Conservation (phyloP, 176 grass and related monocot genomes). For the Aegilops bicornis region DNA sequence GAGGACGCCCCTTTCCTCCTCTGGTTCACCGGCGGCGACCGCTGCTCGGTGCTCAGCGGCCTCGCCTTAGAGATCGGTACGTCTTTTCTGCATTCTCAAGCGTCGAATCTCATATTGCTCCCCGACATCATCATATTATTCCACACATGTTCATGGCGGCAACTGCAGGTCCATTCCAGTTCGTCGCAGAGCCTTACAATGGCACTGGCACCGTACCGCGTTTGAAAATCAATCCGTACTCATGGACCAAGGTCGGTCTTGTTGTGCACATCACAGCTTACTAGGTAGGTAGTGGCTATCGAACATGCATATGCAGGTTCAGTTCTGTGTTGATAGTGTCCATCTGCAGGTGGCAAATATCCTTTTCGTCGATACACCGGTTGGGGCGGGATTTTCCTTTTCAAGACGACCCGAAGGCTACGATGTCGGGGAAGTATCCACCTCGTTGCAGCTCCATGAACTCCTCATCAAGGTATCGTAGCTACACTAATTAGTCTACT, state of each 20-base stretch:
- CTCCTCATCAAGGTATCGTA: conserved; percentile 48
- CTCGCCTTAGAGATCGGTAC: conserved; percentile 64
- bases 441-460: conserved; percentile 29
- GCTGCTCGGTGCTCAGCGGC: conserved; percentile 51
- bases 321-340: neutral
- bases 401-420: conserved; percentile 51
- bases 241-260: conserved; percentile 55
- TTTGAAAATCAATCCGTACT: conserved; percentile 40
- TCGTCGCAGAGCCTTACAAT: conserved; percentile 38
- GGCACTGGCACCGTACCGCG: conserved; percentile 43
- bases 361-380: conserved; percentile 73
- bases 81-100: neutral
- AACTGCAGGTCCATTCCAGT: conserved; percentile 23
- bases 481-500: neutral
- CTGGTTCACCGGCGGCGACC: conserved; percentile 57
- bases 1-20: conserved; percentile 36
- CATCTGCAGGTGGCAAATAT: conserved; percentile 46
- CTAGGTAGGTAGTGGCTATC: neutral
- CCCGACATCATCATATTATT: too few relatives aligned
- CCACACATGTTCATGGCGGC: neutral
- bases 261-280: neutral
- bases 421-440: conserved; percentile 37
- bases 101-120: neutral
- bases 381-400: conserved; percentile 71
- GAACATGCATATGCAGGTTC: neutral